Evolutionary conservation across 306 rosid genomes (phyloP).

Genomic region (Vigna nakashimae): DNA sequence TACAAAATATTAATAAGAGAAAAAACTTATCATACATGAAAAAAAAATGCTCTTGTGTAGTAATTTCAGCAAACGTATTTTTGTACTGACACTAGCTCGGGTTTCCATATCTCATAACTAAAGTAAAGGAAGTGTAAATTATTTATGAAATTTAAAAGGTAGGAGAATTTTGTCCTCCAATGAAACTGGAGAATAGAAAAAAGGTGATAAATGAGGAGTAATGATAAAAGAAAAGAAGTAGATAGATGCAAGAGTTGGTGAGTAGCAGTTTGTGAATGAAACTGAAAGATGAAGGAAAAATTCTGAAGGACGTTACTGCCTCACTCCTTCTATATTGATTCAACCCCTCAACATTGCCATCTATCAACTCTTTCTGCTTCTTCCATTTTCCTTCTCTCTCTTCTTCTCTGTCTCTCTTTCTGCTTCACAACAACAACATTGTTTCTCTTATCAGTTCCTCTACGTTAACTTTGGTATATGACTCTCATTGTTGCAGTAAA

Average conservation of each 20-base stretch:
- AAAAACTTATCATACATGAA: too few relatives aligned
- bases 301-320: conserved; percentile 57
- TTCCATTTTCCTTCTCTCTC: conserved; percentile 29
- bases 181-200: background rate
- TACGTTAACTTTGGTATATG: conserved; percentile 1
- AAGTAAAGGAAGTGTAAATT: background rate
- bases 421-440: conserved; percentile 20
- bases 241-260: conserved; percentile 60
- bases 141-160: background rate
- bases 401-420: background rate
- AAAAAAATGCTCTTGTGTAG: too few relatives aligned
- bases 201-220: background rate
- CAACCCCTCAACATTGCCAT: conserved; percentile 45
- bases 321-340: conserved; percentile 48
- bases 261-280: conserved; percentile 43
- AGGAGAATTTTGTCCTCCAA: background rate
- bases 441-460: background rate
- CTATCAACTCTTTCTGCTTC: conserved; percentile 28
- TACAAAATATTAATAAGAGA: too few relatives aligned
- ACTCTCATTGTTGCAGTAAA: conserved; percentile 2
- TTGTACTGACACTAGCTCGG: background rate
- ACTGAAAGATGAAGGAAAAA: conserved; percentile 48
- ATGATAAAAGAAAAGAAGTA: conserved; percentile 3
- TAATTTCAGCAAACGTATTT: background rate
- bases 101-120: background rate